Percentiles rank a stretch among this genome's conserved stretches.
These are phyloP conservation scores for Hymenoscyphus fructigenus DNA, from an alignment of 2,329 filamentous ascomycete genomes.

Conservation along the genomic window DNA sequence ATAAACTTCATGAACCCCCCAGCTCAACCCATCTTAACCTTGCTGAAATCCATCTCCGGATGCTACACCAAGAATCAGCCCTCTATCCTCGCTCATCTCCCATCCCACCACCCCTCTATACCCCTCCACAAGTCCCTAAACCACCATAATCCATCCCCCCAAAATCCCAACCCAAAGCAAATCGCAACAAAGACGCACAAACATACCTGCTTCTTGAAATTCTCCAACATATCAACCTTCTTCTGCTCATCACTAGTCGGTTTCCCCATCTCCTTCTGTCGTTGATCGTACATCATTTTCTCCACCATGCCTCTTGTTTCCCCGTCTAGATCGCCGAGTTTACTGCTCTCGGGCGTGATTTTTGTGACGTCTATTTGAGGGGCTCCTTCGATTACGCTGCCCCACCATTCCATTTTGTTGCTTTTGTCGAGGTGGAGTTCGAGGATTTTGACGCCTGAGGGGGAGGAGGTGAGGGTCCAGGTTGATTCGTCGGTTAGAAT, in stretches of 20 bases:
- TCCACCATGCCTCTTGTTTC: conserved; percentile 97
- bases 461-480: conserved; percentile 79
- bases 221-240: conserved; percentile 88
- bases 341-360: conserved; percentile 90
- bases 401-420: conserved; percentile 99
- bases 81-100: conserved; percentile 8
- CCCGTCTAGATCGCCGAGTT: conserved; percentile 88
- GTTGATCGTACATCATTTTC: conserved; percentile 99
- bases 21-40: conserved; percentile 61
- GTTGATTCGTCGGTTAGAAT: conserved; percentile 85
- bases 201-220: conserved; percentile 64
- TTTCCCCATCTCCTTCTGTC: conserved; percentile 89
- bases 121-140: background rate
- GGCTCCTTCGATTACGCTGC: conserved; percentile 81
- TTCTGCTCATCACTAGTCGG: conserved; percentile 93
- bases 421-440: conserved; percentile 90
- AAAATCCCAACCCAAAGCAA: background rate
- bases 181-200: background rate
- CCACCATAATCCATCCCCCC: background rate
- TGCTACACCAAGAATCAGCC: conserved; percentile 39
- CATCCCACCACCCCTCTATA: background rate
- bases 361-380: conserved; percentile 94
- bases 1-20: background rate
- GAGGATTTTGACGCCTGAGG: conserved; percentile 64
- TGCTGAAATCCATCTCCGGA: conserved; percentile 71